Evolutionary conservation across 768 basidiomycete species (phyloP), one percentile per base, ranked within the genome.

Genomic region (Collybia sordida): DNA sequence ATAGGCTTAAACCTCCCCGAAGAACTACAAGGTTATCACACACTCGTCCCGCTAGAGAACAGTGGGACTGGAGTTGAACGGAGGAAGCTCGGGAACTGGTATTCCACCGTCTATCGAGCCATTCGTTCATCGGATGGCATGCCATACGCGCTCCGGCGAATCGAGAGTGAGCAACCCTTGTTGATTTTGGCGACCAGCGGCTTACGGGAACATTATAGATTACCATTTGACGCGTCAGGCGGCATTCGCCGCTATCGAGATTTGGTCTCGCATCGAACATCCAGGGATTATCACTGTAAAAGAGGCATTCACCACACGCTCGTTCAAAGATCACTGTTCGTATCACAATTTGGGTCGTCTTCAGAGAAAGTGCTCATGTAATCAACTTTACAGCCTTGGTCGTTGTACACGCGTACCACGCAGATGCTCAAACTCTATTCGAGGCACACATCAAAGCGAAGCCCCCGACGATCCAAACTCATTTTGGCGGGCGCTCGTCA

Each of bases 241-340:
- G 18, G 94, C 96, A 1, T 95, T 99, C 59, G 71, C 70, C 11
- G 70, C 83, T 7, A 86, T 98, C 40, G 95, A 97, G 56, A 72
- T 82, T 14, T 99, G 97, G 97, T 82, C 84, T 1, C 75, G 80
- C 38, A 74, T 98, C 49, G 79, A 74, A 15, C 96, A 98, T 69
- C 94, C 97, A 0, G 86, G 81, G 54, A 86, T 99, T 52, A 83
- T 96, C 14, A 67, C 81, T 7, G 72, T 98, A 18, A 79, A 82
- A 42, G 97, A 98, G 64, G 97, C 96, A 0, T 98, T 99, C 72
- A 98, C 97, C 0, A 96, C 96, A 0, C 80, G 86, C 23, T 83
- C 90, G 0, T 99, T 99, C 66, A 83, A 85, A 47, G 97, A 98
- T 64, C 87, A 86, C 58, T 98, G 95, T 96, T 60, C 44, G 87